Base-by-base conservation (phyloP, 495 filamentous ascomycete species). In the Hyaloscypha bicolor region DNA sequence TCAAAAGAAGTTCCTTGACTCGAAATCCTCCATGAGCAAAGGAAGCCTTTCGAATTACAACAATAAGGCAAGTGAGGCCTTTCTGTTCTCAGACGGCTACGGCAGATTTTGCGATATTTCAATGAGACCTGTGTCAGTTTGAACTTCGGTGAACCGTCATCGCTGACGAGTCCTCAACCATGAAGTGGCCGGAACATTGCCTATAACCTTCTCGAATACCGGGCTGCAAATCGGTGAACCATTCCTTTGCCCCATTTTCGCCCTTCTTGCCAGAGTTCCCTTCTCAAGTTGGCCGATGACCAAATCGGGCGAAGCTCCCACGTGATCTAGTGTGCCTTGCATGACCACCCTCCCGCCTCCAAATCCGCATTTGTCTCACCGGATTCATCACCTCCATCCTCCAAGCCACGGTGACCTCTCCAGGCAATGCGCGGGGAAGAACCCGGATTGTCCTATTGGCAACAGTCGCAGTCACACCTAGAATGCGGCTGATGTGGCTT, bases 401-500 rank as follows among this genome's bases (percentile, higher is more conserved):
- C 42, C 42, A 48, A 48, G 42, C 16, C 42, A 48, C 16, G 42
- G 42, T 19, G 42, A 48, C 42, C 42, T 37, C 35, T 37, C 35
- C 35, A 37, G 12, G 35, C 35, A 0, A 48, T 12, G 42, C 42
- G 42, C 42, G 42, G 42, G 42, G 42, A 19, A 48, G 42, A 6
- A 11, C 4, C 42, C 42, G 3, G 42, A 48, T 48, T 48, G 42
- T 48, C 42, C 42, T 48, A 48, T 48, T 16, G 42, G 42, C 42
- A 48, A 48, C 11, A 48, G 35, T 48, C 16, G 42, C 60, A 67
- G 68, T 70, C 68, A 70, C 64, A 66, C 59, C 33, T 35, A 16
- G 30, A 60, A 70, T 70, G 68, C 64, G 68, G 68, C 68, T 70
- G 68, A 70, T 69, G 66, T 52, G 62, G 60, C 37, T 45, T 42